Evolutionary conservation across 805 yeast species (phyloP).

Genomic region (Hanseniaspora thailandica): DNA sequence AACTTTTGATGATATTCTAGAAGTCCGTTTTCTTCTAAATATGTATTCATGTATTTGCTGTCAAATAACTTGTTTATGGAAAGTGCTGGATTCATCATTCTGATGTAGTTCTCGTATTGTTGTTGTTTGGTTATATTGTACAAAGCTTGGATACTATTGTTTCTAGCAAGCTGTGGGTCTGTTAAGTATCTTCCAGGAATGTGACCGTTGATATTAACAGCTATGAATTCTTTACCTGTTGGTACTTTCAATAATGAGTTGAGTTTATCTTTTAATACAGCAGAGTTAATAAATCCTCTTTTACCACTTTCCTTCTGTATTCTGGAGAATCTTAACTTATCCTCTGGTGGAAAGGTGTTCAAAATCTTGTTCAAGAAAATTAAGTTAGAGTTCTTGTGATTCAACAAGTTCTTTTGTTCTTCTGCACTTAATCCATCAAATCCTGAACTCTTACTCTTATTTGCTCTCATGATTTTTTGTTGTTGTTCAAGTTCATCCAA

Average conservation of each 20-base stretch:
- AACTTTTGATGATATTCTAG: constrained; percentile 14
- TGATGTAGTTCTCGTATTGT: constrained; percentile 5
- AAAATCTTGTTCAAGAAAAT: constrained; percentile 76
- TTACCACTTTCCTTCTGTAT: constrained; percentile 78
- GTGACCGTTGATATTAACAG: constrained; percentile 21
- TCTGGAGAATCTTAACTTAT: constrained; percentile 70
- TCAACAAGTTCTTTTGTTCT: constrained; percentile 36
- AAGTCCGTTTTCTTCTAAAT: constrained; percentile 8
- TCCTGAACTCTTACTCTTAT: constrained; percentile 25
- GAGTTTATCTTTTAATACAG: constrained; percentile 57
- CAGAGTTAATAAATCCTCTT: constrained; percentile 57
- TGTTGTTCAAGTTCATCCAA: constrained; percentile 33
- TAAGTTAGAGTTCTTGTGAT: constrained; percentile 53
- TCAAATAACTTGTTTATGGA: constrained; percentile 3
- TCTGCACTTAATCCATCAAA: constrained; percentile 13
- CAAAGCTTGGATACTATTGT: constrained; percentile 13
- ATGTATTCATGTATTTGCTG: constrained; percentile 8
- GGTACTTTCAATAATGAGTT: constrained; percentile 57
- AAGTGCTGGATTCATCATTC: constrained; percentile 6
- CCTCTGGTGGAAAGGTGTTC: constrained; percentile 72
- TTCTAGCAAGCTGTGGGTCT: constrained; percentile 21
- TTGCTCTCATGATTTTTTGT: constrained; percentile 29
- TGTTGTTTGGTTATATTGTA: constrained; percentile 10
- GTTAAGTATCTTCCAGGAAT: constrained; percentile 14
- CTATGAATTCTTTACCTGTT: constrained; percentile 38